A percentile compares a stretch with the other conserved stretches of the same genome.
phyloP scores from a whole-genome alignment of 352 stramenopile species.

The Chrysophaeum taylorii region DNA sequence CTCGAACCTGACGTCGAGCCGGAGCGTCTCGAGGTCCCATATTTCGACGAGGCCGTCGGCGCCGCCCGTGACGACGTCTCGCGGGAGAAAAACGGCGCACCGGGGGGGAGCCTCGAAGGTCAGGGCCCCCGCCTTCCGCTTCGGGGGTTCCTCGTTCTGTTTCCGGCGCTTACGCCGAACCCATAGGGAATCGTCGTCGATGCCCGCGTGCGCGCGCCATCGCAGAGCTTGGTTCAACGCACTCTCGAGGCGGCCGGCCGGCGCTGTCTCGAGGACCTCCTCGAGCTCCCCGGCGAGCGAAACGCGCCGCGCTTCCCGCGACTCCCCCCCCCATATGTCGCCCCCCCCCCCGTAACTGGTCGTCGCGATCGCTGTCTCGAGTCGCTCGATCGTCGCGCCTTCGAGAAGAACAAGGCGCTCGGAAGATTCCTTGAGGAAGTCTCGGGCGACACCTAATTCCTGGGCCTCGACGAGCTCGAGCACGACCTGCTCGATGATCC shows the following conservation, averaged over 20 bases:
- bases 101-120: conserved; percentile 67
- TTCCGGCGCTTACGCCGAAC: background rate
- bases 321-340: conserved; percentile 36
- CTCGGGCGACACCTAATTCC: conserved; percentile 15
- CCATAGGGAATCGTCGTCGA: conserved; percentile 57
- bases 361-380: conserved; percentile 29
- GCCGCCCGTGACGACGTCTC: conserved; percentile 77
- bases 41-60: conserved; percentile 87
- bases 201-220: conserved; percentile 61
- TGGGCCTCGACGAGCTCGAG: conserved; percentile 55
- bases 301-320: conserved; percentile 50
- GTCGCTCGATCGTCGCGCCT: conserved; percentile 47
- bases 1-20: conserved; percentile 67
- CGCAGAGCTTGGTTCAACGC: conserved; percentile 65
- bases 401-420: no score
- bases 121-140: conserved; percentile 49
- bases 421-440: conserved; percentile 45
- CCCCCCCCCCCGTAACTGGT: conserved; percentile 43
- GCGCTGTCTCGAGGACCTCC: conserved; percentile 48
- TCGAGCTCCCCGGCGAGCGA: conserved; percentile 54
- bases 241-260: conserved; percentile 56
- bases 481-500: conserved; percentile 63
- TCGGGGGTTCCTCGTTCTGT: background rate
- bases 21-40: conserved; percentile 73
- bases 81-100: conserved; percentile 64